Evolutionary conservation across 805 yeast species (phyloP).

Genomic region (Diddensiella transvaalensis): DNA sequence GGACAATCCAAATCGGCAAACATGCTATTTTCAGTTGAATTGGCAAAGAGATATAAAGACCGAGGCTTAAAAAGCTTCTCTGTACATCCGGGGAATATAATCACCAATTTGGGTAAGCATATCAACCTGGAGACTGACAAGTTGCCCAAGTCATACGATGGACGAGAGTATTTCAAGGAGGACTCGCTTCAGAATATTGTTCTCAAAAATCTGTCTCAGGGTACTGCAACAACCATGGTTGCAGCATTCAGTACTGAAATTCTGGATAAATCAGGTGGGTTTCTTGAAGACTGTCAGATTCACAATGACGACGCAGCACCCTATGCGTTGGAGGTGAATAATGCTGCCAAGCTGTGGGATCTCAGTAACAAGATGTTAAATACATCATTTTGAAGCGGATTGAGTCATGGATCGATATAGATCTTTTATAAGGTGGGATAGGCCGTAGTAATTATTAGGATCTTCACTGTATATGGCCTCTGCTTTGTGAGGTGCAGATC

Average conservation of each 20-base stretch:
- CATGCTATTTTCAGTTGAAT: conserved; percentile 41
- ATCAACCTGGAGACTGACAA: background rate
- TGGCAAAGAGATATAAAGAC: conserved; percentile 7
- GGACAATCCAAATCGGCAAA: conserved; percentile 75
- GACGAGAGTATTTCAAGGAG: background rate
- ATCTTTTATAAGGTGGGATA: conserved; percentile 26
- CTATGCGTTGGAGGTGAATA: conserved; percentile 1
- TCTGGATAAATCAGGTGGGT: background rate
- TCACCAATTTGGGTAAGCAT: conserved; percentile 14
- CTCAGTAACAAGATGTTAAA: conserved; percentile 7
- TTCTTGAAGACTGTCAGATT: conserved; percentile 3
- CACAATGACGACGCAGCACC: background rate
- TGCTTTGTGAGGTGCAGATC: background rate
- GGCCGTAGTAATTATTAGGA: conserved; percentile 30
- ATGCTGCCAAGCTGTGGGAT: conserved; percentile 10
- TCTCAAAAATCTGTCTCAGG: conserved; percentile 6
- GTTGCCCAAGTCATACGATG: background rate
- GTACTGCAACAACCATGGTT: conserved; percentile 7
- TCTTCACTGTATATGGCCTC: conserved; percentile 19
- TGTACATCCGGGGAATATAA: conserved; percentile 12
- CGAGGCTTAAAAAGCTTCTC: conserved; percentile 5
- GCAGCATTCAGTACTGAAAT: conserved; percentile 7
- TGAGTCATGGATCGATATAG: conserved; percentile 2
- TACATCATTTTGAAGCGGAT: background rate
- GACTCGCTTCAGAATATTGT: background rate